A percentile compares a stretch with the other conserved stretches of the same genome.
Evolutionary conservation across 495 filamentous ascomycete species (phyloP).

Genomic region (Tuber calosporum): DNA sequence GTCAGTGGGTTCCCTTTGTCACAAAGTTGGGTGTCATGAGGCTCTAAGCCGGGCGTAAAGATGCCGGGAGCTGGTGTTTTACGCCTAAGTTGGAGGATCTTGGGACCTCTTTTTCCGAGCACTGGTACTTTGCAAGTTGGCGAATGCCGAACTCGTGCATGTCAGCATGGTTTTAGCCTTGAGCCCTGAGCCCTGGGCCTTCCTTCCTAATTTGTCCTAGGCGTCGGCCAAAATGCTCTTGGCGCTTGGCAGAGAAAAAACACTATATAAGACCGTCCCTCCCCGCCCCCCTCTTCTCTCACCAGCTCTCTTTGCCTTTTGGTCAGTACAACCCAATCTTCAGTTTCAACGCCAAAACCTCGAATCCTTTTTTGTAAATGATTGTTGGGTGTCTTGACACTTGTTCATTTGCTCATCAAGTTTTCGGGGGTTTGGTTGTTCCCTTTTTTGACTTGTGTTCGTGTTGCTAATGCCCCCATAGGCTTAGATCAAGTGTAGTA

Average conservation of each 20-base stretch:
- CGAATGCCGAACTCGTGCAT: not conserved
- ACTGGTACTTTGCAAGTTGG: not conserved
- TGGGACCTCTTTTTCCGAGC: not conserved
- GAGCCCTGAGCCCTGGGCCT: not conserved
- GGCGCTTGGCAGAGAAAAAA: constrained; percentile 14
- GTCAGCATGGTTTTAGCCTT: not conserved
- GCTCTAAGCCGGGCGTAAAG: not conserved
- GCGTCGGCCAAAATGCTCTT: constrained; percentile 19
- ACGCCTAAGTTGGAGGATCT: not conserved
- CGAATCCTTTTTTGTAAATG: constrained; percentile 31
- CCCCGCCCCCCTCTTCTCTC: constrained; percentile 43
- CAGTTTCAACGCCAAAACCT: constrained; percentile 44
- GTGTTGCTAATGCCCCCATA: constrained; percentile 49
- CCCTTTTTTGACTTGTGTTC: constrained; percentile 27
- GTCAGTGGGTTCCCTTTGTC: not conserved
- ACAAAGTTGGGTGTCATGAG: not conserved
- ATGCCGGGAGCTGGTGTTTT: not conserved
- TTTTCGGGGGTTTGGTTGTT: constrained; percentile 40
- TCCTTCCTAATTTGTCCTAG: not conserved
- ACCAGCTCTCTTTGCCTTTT: constrained; percentile 55
- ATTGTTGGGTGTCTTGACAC: not conserved
- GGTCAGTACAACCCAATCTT: constrained; percentile 46
- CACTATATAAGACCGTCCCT: constrained; percentile 43
- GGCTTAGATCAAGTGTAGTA: constrained; percentile 37
- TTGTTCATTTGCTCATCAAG: not conserved